Evolutionary conservation across 192 early-diverging fungal genomes (phyloP).

Genomic region (Rhizoclosmatium globosum): DNA sequence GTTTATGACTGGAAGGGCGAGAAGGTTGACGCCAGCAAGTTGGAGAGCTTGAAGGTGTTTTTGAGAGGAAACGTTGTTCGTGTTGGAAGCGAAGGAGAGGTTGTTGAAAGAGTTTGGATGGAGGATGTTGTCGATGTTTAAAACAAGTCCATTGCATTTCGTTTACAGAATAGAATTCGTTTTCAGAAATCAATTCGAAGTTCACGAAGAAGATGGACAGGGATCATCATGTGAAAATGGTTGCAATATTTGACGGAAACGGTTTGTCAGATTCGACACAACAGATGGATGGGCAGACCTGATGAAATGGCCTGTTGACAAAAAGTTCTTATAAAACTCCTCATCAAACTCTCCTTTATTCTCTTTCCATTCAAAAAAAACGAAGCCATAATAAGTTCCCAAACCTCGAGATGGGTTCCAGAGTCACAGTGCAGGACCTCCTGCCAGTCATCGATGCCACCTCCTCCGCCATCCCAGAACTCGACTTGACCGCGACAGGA

Average conservation of each 20-base stretch:
- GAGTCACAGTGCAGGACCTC: not conserved
- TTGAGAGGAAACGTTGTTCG: conserved; percentile 4
- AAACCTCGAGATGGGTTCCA: not conserved
- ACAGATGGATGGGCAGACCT: no score
- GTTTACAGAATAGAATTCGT: no score
- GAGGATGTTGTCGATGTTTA: not conserved
- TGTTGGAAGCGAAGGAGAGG: not conserved
- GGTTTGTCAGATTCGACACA: no score
- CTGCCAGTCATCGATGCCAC: not conserved
- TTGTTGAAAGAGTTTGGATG: not conserved
- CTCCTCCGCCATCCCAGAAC: not conserved
- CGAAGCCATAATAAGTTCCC: not conserved
- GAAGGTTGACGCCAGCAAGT: not conserved
- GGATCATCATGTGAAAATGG: no score
- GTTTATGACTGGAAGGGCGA: conserved; percentile 19
- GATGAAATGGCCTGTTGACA: no score
- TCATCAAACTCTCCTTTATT: no score
- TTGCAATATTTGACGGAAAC: no score
- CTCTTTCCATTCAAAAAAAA: not conserved
- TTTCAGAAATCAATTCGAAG: no score
- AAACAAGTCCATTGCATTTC: no score
- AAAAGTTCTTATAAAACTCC: no score
- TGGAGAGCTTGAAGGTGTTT: conserved; percentile 1
- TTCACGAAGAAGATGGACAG: no score
- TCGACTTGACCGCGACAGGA: not conserved